These are phyloP conservation scores for Cyclotella kingstonii DNA, from an alignment of 108 stramenopile species.

Conservation along the genomic window DNA sequence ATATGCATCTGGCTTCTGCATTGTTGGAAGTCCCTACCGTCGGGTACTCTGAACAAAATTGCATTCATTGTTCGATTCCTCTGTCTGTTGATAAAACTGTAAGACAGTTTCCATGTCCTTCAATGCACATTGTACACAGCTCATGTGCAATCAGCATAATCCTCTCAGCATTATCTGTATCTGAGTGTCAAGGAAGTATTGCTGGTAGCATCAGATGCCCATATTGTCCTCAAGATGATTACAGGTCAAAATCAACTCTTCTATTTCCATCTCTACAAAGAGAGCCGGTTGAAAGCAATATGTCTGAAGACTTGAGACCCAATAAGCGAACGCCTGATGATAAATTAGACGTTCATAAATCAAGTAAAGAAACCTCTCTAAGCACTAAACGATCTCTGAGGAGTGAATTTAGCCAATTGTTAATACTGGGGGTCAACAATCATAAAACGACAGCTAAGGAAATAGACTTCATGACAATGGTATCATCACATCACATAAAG, in stretches of 20 bases:
- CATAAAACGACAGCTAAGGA: too few relatives aligned
- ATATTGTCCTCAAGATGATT: neutral
- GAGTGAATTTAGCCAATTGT: too few relatives aligned
- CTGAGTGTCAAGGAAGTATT: conserved; percentile 6
- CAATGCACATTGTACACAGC: conserved; percentile 7
- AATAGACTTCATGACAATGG: too few relatives aligned
- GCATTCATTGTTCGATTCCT: conserved; percentile 6
- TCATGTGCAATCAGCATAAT: conserved; percentile 15
- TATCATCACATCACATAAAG: too few relatives aligned
- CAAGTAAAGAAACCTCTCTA: too few relatives aligned
- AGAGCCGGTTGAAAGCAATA: conserved; percentile 6
- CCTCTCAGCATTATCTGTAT: conserved; percentile 4
- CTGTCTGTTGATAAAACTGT: conserved; percentile 10
- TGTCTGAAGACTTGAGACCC: neutral
- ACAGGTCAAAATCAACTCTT: neutral
- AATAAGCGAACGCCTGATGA: neutral
- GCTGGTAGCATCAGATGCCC: conserved; percentile 10
- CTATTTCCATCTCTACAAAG: conserved; percentile 4
- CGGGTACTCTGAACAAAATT: neutral
- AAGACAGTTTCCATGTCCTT: conserved; percentile 1
- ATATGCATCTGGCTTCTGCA: conserved; percentile 11
- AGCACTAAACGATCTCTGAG: too few relatives aligned
- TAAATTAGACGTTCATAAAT: too few relatives aligned
- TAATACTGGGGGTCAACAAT: too few relatives aligned
- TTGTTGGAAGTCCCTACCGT: conserved; percentile 2